These are phyloP conservation scores for Coemansia umbellata DNA, from an alignment of 192 early-diverging fungal genomes.

Conservation along the genomic window DNA sequence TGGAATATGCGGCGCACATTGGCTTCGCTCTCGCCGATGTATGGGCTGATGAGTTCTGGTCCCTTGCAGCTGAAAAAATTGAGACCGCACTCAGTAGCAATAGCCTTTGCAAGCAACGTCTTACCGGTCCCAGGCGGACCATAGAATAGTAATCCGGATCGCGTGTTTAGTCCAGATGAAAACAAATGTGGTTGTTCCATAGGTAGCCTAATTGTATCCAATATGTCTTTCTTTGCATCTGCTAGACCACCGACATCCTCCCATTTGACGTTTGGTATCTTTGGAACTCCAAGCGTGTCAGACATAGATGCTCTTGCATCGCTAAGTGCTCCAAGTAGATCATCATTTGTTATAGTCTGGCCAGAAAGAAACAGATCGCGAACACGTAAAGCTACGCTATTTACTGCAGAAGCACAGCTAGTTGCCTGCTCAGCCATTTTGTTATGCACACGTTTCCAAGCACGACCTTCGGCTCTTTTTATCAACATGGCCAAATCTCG, in stretches of 20 bases:
- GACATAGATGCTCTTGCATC: slow-evolving; percentile 78
- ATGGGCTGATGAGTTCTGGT: slow-evolving; percentile 97
- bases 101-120: slow-evolving; percentile 96
- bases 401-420: no score
- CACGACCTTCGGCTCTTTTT: slow-evolving; percentile 64
- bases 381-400: slow-evolving; percentile 2
- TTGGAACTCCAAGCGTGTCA: slow-evolving; percentile 92
- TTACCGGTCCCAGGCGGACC: slow-evolving; percentile 99
- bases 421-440: background rate
- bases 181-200: slow-evolving; percentile 96
- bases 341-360: slow-evolving; percentile 67
- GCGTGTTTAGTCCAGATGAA: slow-evolving; percentile 87
- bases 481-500: slow-evolving; percentile 79
- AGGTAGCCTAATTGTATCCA: slow-evolving; percentile 96
- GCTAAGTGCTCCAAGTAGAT: slow-evolving; percentile 77
- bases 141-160: slow-evolving; percentile 91
- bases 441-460: slow-evolving; percentile 53
- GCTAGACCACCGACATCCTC: slow-evolving; percentile 96
- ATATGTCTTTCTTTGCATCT: slow-evolving; percentile 86
- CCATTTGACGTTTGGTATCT: slow-evolving; percentile 98
- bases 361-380: slow-evolving; percentile 66
- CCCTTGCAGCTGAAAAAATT: slow-evolving; percentile 99
- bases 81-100: slow-evolving; percentile 94
- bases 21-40: slow-evolving; percentile 98
- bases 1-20: slow-evolving; percentile 97